Conservation (phyloP, 2,329 filamentous ascomycete genomes). For the Saccharata proteae region DNA sequence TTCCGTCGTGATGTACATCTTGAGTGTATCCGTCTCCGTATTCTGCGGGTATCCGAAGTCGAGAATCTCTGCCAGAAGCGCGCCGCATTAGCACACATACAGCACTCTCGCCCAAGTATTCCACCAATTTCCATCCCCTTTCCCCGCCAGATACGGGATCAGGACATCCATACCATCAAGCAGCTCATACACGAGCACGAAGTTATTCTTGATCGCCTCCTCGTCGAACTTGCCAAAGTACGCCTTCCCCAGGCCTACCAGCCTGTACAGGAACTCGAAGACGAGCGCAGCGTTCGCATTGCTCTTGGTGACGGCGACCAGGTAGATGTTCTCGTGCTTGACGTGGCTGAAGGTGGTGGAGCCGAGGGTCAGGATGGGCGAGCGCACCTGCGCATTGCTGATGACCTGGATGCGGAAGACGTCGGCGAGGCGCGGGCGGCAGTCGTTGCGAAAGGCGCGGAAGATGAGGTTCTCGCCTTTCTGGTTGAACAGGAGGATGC, state of each 20-base stretch:
- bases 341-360: slow-evolving; percentile 99
- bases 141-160: slow-evolving; percentile 5
- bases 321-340: slow-evolving; percentile 97
- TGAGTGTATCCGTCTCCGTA: slow-evolving; percentile 94
- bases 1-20: slow-evolving; percentile 99
- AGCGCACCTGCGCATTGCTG: slow-evolving; percentile 93
- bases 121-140: too few species aligned
- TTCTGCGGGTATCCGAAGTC: slow-evolving; percentile 99
- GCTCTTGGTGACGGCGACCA: slow-evolving; percentile 95
- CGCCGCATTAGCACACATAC: slow-evolving; percentile 1
- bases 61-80: slow-evolving; percentile 61
- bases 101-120: neutral
- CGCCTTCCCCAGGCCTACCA: slow-evolving; percentile 79
- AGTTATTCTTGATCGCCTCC: slow-evolving; percentile 99
- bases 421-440: slow-evolving; percentile 90
- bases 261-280: slow-evolving; percentile 92
- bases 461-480: slow-evolving; percentile 99
- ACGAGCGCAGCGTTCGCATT: slow-evolving; percentile 97
- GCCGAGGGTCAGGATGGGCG: slow-evolving; percentile 90
- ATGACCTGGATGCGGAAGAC: slow-evolving; percentile 99
- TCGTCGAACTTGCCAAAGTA: slow-evolving; percentile 99
- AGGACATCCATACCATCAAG: slow-evolving; percentile 67
- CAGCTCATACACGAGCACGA: slow-evolving; percentile 95
- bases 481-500: slow-evolving; percentile 96
- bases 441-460: slow-evolving; percentile 96